Evolutionary conservation across 768 basidiomycete species (phyloP).

Genomic region (Dentipellis sp.): DNA sequence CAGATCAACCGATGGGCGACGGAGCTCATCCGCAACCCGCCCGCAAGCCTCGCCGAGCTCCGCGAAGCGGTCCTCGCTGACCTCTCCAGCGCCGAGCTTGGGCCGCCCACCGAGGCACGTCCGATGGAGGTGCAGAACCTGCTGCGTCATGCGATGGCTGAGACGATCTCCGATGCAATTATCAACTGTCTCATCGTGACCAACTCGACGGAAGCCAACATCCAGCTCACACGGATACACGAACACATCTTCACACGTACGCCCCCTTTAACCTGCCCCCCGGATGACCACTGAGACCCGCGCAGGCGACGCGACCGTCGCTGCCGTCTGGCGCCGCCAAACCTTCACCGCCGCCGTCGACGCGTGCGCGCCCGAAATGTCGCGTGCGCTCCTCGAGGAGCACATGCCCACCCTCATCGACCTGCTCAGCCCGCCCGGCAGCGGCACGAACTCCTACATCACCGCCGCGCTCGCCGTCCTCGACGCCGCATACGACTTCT

Average conservation of each 20-base stretch:
- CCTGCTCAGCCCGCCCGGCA: constrained; percentile 30
- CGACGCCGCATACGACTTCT: constrained; percentile 69
- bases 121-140: constrained; percentile 74
- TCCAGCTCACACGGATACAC: constrained; percentile 79
- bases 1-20: constrained; percentile 85
- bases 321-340: constrained; percentile 82
- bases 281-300: neutral
- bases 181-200: constrained; percentile 84
- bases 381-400: constrained; percentile 55
- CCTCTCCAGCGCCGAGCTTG: constrained; percentile 36
- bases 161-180: constrained; percentile 68
- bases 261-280: constrained; percentile 20
- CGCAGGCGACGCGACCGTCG: constrained; percentile 79
- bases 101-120: constrained; percentile 19
- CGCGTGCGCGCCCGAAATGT: constrained; percentile 62
- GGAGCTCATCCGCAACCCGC: constrained; percentile 54
- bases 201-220: constrained; percentile 75
- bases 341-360: constrained; percentile 86
- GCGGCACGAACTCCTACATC: constrained; percentile 20
- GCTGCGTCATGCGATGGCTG: constrained; percentile 72
- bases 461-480: constrained; percentile 49
- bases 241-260: constrained; percentile 79
- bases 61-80: constrained; percentile 53
- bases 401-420: constrained; percentile 58
- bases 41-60: constrained; percentile 40